Evolutionary conservation across 2,329 filamentous ascomycete species (phyloP).

Genomic region (Ophiosphaerella narmari): DNA sequence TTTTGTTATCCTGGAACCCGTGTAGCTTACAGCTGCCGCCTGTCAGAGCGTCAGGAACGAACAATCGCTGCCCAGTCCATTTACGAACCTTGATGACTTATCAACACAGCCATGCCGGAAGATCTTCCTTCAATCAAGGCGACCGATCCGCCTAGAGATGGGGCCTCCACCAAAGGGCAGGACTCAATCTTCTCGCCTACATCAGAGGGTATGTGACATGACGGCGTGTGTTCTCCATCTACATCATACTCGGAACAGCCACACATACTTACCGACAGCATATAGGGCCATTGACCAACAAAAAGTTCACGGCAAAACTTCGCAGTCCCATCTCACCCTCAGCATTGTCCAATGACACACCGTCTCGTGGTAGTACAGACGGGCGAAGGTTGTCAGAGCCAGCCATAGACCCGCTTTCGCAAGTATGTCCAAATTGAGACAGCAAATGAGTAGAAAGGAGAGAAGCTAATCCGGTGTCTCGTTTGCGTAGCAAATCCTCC

Average conservation of each 20-base stretch:
- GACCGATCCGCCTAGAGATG: constrained; percentile 47
- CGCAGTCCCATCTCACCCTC: constrained; percentile 28
- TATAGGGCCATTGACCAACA: constrained; percentile 29
- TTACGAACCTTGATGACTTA: constrained; percentile 17
- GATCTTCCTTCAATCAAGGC: constrained; percentile 51
- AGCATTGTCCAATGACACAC: constrained; percentile 20
- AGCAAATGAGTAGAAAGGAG: not conserved
- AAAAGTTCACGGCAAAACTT: constrained; percentile 34
- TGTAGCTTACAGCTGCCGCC: no score
- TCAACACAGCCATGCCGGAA: constrained; percentile 46
- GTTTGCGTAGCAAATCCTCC: constrained; percentile 57
- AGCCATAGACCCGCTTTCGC: constrained; percentile 69
- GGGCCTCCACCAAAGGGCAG: constrained; percentile 35
- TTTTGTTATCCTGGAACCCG: not conserved
- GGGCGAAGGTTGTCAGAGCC: constrained; percentile 35
- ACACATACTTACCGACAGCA: constrained; percentile 22
- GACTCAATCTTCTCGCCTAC: constrained; percentile 26
- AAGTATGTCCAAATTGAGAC: constrained; percentile 55
- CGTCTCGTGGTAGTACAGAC: constrained; percentile 23
- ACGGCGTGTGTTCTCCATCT: not conserved
- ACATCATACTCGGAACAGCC: not conserved
- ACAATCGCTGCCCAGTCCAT: constrained; percentile 7
- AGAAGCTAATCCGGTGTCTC: no score
- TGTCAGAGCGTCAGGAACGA: not conserved
- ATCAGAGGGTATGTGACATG: constrained; percentile 30